Percentiles rank a stretch among this genome's conserved stretches.
These are phyloP conservation scores for Wickerhamiella pararugosa DNA, from an alignment of 1,139 yeast species.

Conservation along the genomic window DNA sequence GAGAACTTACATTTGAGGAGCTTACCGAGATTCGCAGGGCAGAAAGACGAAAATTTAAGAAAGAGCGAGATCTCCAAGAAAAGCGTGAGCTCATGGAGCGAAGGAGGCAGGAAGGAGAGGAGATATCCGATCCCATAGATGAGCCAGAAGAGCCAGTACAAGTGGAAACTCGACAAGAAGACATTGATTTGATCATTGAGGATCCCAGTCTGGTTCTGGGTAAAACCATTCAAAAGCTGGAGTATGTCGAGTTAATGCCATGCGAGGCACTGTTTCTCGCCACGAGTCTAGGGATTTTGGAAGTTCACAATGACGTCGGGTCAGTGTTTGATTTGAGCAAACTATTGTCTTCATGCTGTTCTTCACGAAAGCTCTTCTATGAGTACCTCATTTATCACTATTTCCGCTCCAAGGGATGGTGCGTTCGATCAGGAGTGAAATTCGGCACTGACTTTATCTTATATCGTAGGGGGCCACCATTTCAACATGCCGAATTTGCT, in stretches of 20 bases:
- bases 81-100: constrained; percentile 18
- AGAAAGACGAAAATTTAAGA: constrained; percentile 60
- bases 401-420: constrained; percentile 85
- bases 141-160: background rate
- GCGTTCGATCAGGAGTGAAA: constrained; percentile 81
- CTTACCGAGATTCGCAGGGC: constrained; percentile 58
- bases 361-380: constrained; percentile 20
- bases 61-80: constrained; percentile 30
- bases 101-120: background rate
- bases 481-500: constrained; percentile 84
- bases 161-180: constrained; percentile 11
- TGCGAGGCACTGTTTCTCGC: constrained; percentile 59
- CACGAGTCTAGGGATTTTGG: constrained; percentile 35
- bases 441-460: constrained; percentile 75
- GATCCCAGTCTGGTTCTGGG: constrained; percentile 20
- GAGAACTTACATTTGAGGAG: constrained; percentile 47
- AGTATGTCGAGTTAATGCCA: constrained; percentile 58
- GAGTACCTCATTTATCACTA: constrained; percentile 72
- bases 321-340: constrained; percentile 12
- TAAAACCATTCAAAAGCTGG: constrained; percentile 33
- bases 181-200: constrained; percentile 9
- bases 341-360: constrained; percentile 21
- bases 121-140: background rate
- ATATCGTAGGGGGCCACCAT: constrained; percentile 88
- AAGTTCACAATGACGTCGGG: constrained; percentile 16